Evolutionary conservation across 176 grass and related monocot genomes (phyloP).

Genomic region (Cenchrus purpureus): DNA sequence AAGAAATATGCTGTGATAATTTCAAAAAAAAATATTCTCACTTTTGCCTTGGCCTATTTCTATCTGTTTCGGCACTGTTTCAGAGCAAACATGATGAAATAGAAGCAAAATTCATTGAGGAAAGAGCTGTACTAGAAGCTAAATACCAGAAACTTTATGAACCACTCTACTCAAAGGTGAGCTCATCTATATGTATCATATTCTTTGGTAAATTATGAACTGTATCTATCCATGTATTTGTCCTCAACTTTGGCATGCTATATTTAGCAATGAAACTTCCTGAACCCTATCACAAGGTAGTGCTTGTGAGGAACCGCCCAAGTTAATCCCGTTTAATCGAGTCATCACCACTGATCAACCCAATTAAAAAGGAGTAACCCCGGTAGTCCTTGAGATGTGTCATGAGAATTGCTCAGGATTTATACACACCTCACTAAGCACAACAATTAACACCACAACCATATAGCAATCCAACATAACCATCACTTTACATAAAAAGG

Average conservation of each 20-base stretch:
- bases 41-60: background rate
- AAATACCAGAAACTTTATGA: constrained; percentile 96
- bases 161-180: constrained; percentile 87
- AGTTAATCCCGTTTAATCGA: no score
- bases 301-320: background rate
- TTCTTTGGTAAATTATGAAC: background rate
- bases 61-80: background rate
- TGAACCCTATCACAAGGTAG: background rate
- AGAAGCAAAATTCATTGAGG: constrained; percentile 78
- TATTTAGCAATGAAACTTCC: background rate
- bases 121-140: constrained; percentile 85
- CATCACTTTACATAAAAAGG: no score
- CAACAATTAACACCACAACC: no score
- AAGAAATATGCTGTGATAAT: background rate
- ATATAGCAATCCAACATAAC: no score
- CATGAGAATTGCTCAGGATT: no score
- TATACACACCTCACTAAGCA: no score
- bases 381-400: no score
- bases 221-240: background rate
- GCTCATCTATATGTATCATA: background rate
- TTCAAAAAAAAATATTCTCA: background rate
- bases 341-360: no score
- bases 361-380: no score
- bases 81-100: constrained; percentile 79
- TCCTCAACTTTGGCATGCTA: background rate